Conservation (phyloP, 1,284 basidiomycete species). For the Fomitopsis betulina region DNA sequence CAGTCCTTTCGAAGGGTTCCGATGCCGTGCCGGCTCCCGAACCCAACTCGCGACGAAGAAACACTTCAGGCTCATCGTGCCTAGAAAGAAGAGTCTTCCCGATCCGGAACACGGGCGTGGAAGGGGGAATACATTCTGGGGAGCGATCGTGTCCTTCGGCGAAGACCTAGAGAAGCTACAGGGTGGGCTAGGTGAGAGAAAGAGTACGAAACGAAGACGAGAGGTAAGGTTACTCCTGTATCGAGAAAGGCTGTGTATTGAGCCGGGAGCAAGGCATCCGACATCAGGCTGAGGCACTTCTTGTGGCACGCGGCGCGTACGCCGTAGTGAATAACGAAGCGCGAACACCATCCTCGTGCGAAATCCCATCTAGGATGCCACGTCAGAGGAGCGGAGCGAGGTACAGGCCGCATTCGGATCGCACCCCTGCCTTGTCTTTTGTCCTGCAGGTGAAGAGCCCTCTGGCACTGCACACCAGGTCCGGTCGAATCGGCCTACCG, state of each 20-base stretch:
- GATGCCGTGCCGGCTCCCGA: slow-evolving; percentile 45
- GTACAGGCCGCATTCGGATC: slow-evolving; percentile 53
- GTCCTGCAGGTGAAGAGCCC: slow-evolving; percentile 58
- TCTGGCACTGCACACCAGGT: slow-evolving; percentile 36
- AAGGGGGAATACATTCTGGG: slow-evolving; percentile 54
- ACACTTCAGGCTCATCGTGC: slow-evolving; percentile 50
- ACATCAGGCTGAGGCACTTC: slow-evolving; percentile 49
- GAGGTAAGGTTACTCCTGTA: slow-evolving; percentile 30
- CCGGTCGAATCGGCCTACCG: slow-evolving; percentile 29
- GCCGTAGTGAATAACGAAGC: slow-evolving; percentile 54
- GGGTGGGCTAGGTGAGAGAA: slow-evolving; percentile 46
- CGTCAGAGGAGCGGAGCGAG: slow-evolving; percentile 36
- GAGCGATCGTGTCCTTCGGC: slow-evolving; percentile 45
- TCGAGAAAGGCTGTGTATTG: background rate
- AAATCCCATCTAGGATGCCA: slow-evolving; percentile 53
- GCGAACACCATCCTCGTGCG: slow-evolving; percentile 37
- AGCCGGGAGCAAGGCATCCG: slow-evolving; percentile 37
- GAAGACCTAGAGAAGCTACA: slow-evolving; percentile 48
- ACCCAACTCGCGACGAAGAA: slow-evolving; percentile 31
- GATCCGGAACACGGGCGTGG: slow-evolving; percentile 40
- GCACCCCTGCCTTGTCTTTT: slow-evolving; percentile 43
- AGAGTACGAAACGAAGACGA: slow-evolving; percentile 63
- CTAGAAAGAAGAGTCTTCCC: slow-evolving; percentile 63
- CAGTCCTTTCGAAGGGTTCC: slow-evolving; percentile 36
- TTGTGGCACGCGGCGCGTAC: slow-evolving; percentile 60